Conservation (phyloP, 768 basidiomycete species). For the Lactarius evosmus region DNA sequence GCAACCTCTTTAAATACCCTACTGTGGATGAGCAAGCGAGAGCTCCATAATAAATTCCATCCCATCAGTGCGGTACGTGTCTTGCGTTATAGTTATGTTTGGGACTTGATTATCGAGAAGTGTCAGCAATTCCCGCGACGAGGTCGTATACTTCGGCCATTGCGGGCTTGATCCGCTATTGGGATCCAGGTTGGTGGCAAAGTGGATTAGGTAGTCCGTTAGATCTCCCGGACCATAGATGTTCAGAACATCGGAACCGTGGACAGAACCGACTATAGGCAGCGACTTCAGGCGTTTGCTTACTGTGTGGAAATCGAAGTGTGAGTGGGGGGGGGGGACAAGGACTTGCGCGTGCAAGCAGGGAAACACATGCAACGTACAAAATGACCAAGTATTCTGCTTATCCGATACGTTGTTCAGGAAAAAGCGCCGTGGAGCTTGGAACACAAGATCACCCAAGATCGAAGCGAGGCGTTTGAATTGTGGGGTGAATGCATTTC, state of each 20-base stretch:
- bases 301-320: conserved; percentile 32
- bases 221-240: conserved; percentile 19
- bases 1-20: background rate
- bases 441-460: conserved; percentile 38
- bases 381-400: conserved; percentile 37
- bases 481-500: conserved; percentile 34
- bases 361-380: conserved; percentile 30
- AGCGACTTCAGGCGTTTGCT: conserved; percentile 35
- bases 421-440: conserved; percentile 38
- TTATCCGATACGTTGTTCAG: conserved; percentile 34
- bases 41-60: conserved; percentile 10
- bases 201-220: too few species aligned
- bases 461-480: conserved; percentile 42
- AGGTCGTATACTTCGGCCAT: conserved; percentile 23
- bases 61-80: conserved; percentile 25
- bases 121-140: conserved; percentile 16
- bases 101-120: conserved; percentile 16
- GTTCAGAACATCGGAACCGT: conserved; percentile 20
- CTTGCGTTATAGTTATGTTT: conserved; percentile 17
- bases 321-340: background rate
- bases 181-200: conserved; percentile 32
- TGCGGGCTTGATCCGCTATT: conserved; percentile 26
- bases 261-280: conserved; percentile 32
- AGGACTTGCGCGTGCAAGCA: background rate
- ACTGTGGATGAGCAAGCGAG: too few species aligned